These are phyloP conservation scores for Oxytropis ochrocephala DNA, from an alignment of 306 rosid species.

Conservation along the genomic window DNA sequence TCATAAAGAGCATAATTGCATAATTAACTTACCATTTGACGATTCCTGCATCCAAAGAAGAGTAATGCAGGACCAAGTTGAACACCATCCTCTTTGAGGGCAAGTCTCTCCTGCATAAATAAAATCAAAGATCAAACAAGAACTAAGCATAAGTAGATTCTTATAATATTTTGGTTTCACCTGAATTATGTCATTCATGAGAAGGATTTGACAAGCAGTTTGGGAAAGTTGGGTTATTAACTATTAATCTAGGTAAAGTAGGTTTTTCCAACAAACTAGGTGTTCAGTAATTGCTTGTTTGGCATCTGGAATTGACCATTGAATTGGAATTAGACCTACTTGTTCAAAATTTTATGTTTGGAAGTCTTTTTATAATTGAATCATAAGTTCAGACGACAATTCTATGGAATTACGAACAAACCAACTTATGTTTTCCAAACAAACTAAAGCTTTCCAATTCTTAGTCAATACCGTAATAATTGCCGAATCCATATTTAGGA, in stretches of 20 bases:
- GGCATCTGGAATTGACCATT: not conserved
- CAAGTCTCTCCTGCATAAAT: slow-evolving; percentile 67
- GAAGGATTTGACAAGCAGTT: slow-evolving; percentile 4
- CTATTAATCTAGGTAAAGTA: not conserved
- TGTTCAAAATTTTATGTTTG: not conserved
- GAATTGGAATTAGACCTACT: not conserved
- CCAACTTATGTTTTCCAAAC: not conserved
- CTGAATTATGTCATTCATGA: not conserved
- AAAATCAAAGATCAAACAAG: slow-evolving; percentile 22
- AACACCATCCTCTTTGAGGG: slow-evolving; percentile 64
- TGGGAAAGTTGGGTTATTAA: not conserved
- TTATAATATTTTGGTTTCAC: not conserved
- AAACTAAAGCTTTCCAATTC: not conserved
- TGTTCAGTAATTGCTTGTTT: not conserved
- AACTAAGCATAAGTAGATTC: slow-evolving; percentile 8
- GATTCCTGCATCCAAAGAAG: slow-evolving; percentile 94
- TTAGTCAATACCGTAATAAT: not conserved
- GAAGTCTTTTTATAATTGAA: not conserved
- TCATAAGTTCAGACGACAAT: not conserved
- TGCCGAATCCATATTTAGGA: too few species aligned
- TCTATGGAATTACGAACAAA: not conserved
- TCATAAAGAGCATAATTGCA: slow-evolving; percentile 41
- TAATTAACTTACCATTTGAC: slow-evolving; percentile 59
- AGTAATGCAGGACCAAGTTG: slow-evolving; percentile 80
- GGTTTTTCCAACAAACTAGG: not conserved